phyloP scores from a whole-genome alignment of 805 yeast genomes.

The Candida argentea region DNA sequence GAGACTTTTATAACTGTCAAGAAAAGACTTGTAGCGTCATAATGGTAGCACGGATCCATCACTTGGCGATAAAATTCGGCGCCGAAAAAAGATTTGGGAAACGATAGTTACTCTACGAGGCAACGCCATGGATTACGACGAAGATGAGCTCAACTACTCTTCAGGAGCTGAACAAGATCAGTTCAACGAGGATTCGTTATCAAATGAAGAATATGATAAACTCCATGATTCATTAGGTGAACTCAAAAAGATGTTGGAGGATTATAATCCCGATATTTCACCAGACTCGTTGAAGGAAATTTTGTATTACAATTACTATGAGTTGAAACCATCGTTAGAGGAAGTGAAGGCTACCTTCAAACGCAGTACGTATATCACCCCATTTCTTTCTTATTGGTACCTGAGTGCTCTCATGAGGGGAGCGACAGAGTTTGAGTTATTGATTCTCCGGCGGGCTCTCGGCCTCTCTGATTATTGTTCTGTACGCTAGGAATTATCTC shows the following conservation, averaged over 20 bases:
- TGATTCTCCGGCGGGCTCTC: neutral
- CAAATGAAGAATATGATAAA: conserved; percentile 32
- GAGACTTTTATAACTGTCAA: no score
- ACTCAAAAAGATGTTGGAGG: conserved; percentile 25
- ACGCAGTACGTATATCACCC: conserved; percentile 36
- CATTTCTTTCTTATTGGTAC: conserved; percentile 3
- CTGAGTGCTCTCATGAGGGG: neutral
- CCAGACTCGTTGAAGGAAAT: conserved; percentile 47
- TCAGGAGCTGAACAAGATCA: conserved; percentile 19
- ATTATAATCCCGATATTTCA: conserved; percentile 33
- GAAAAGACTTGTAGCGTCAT: no score
- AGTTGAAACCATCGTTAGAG: conserved; percentile 38
- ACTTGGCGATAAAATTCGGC: no score
- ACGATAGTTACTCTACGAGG: no score
- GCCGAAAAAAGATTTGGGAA: no score
- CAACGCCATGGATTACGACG: conserved; percentile 11
- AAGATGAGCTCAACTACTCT: conserved; percentile 19
- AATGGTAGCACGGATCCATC: no score
- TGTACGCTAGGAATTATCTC: neutral
- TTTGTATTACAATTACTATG: conserved; percentile 50
- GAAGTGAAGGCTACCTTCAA: conserved; percentile 31
- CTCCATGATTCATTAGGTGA: conserved; percentile 35
- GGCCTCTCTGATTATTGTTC: neutral
- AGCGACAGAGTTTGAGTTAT: conserved; percentile 1
- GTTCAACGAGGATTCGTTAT: conserved; percentile 27